Conservation (phyloP, 225 moss, liverwort and hornwort genomes). For the Physcomitrellopsis africana region DNA sequence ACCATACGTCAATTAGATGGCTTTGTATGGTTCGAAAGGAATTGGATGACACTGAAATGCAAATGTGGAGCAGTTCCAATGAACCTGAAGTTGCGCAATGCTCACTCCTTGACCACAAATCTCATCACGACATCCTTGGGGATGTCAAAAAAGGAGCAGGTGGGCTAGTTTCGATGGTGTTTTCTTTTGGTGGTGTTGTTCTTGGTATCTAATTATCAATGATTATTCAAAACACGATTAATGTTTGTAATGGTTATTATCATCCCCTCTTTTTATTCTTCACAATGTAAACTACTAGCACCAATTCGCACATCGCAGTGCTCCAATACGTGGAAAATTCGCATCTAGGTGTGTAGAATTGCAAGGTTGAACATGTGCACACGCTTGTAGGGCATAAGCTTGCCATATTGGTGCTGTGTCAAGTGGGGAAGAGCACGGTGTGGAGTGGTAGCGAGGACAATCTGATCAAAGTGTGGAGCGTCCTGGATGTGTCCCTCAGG, state of each 20-base stretch:
- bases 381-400: conserved; percentile 53
- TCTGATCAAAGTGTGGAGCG: conserved; percentile 49
- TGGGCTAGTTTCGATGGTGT: background rate
- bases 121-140: conserved; percentile 42
- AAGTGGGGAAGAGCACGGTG: conserved; percentile 55
- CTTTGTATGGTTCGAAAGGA: conserved; percentile 57
- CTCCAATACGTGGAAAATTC: no score
- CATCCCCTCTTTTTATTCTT: no score
- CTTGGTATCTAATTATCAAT: no score
- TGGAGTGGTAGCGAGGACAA: conserved; percentile 69
- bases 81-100: conserved; percentile 55
- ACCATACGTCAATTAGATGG: conserved; percentile 74
- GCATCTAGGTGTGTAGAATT: no score
- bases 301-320: no score
- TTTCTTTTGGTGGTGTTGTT: no score
- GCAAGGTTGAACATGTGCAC: no score
- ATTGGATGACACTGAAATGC: conserved; percentile 39
- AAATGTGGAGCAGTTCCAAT: conserved; percentile 72
- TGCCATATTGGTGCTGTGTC: conserved; percentile 63
- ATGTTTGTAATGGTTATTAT: no score
- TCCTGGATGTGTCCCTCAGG: conserved; percentile 44
- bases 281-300: no score
- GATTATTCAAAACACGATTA: no score
- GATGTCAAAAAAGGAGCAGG: conserved; percentile 53
- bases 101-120: conserved; percentile 45